Evolutionary conservation across 768 basidiomycete genomes (phyloP).

Genomic region (Termitomyces eurrhizus): DNA sequence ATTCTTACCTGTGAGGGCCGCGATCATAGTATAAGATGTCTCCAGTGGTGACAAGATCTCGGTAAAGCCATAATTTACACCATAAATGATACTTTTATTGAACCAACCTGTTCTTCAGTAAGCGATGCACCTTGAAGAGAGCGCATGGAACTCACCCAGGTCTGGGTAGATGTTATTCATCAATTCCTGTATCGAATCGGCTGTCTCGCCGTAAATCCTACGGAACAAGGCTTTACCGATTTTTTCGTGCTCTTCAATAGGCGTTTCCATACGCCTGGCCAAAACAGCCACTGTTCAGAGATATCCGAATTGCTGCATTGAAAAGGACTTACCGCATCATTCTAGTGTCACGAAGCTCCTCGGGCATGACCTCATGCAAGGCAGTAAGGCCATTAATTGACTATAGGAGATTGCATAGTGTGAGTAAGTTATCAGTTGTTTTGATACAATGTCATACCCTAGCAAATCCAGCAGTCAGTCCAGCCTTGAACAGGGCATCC

Average conservation of each 20-base stretch:
- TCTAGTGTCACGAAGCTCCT: conserved; percentile 44
- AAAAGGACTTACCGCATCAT: conserved; percentile 33
- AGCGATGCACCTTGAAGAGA: not conserved
- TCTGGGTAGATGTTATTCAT: conserved; percentile 58
- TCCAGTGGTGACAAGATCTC: conserved; percentile 46
- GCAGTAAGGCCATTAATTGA: conserved; percentile 54
- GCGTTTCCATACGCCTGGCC: not conserved
- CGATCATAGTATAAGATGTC: conserved; percentile 56
- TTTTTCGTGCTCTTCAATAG: conserved; percentile 35
- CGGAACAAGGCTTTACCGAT: conserved; percentile 43
- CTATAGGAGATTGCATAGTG: conserved; percentile 22
- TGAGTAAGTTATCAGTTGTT: not conserved
- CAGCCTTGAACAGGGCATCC: conserved; percentile 61
- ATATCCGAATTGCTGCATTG: not conserved
- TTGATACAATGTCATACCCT: conserved; percentile 34
- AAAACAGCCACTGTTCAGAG: not conserved
- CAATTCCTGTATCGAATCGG: conserved; percentile 40
- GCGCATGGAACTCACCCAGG: conserved; percentile 41
- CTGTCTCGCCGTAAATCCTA: conserved; percentile 58
- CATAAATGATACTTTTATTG: conserved; percentile 51
- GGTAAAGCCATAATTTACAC: conserved; percentile 47
- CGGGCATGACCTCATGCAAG: conserved; percentile 49
- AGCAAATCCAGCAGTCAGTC: conserved; percentile 53
- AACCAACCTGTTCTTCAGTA: conserved; percentile 42
- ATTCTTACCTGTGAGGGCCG: conserved; percentile 41